Percentiles rank a stretch among this genome's conserved stretches.
These are phyloP conservation scores for Kodamaea jinghongensis DNA, from an alignment of 805 yeast genomes.

Conservation along the genomic window DNA sequence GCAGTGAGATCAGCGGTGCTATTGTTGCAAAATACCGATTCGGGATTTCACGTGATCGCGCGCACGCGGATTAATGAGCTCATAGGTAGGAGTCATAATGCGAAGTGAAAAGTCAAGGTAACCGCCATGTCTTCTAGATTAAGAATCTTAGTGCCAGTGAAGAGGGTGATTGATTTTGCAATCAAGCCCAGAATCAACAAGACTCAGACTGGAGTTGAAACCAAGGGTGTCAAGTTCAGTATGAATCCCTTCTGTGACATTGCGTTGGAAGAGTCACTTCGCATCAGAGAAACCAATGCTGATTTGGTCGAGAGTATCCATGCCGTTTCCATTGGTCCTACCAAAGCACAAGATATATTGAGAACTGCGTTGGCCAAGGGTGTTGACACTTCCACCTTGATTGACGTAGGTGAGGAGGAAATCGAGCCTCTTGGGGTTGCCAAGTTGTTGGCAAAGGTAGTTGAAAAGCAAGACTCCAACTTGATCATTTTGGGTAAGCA, in stretches of 20 bases:
- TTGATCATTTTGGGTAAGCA: slow-evolving; percentile 91
- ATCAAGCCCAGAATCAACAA: slow-evolving; percentile 90
- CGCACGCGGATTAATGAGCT: no score
- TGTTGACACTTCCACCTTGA: slow-evolving; percentile 78
- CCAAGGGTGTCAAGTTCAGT: slow-evolving; percentile 85
- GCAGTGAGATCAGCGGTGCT: no score
- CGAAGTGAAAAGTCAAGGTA: no score
- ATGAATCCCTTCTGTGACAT: slow-evolving; percentile 98
- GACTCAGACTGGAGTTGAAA: slow-evolving; percentile 78
- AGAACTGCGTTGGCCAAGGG: slow-evolving; percentile 94
- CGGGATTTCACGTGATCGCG: no score
- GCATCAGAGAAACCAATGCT: slow-evolving; percentile 65
- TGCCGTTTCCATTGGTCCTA: slow-evolving; percentile 87
- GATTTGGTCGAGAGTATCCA: slow-evolving; percentile 75
- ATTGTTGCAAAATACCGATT: no score
- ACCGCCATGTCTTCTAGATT: slow-evolving; percentile 39
- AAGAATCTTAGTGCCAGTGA: slow-evolving; percentile 86
- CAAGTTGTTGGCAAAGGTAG: slow-evolving; percentile 72
- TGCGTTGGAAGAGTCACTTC: slow-evolving; percentile 92
- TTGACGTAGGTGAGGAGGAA: slow-evolving; percentile 69
- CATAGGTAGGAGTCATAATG: neutral
- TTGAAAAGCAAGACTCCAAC: slow-evolving; percentile 68
- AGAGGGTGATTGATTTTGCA: slow-evolving; percentile 92
- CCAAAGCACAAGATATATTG: slow-evolving; percentile 82
- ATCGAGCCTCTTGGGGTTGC: slow-evolving; percentile 90